Base-by-base conservation (phyloP, 2,329 filamentous ascomycete genomes). In the Monilinia fructigena region DNA sequence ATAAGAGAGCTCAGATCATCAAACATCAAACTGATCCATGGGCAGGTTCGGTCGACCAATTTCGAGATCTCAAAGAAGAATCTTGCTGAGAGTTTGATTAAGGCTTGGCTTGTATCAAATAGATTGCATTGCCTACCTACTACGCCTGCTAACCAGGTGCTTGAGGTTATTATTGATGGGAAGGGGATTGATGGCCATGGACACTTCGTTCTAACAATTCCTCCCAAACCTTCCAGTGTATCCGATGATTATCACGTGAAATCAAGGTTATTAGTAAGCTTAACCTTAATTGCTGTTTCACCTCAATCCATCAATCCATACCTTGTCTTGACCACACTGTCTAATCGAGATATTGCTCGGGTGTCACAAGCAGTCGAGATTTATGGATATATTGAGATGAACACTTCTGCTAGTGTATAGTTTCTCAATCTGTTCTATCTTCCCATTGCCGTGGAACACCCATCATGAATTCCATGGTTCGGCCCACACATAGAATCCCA, bases 31-130 rank as follows among this genome's bases (percentile, higher is more conserved):
- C 18, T 55, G 23, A 23, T 23, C 23, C 23, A 28, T 28, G 2
- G 16, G 50, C 58, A 48, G 62, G 53, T 48, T 58, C 53, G 53
- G 62, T n/a, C 20, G 4, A 26, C 40, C 20, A 12, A 26, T 40
- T 50, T 42, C 40, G 42, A 65, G n/a, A 65, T 26, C 7, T 54
- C 23, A 11, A 62, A 40, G 47, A n/a, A 23, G 16, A 26, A 50
- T 28, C 47, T 14, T 26, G 45, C 16, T n/a, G n/a, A 54, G 18
- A n/a, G 26, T 63, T 38, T 31, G 40, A 50, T 59, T 58, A 53
- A 70, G 62, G 68, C 68, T 55, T 40, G 45, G 54, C 16, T 54
- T 66, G 70, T 72, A 67, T 71, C 69, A 71, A 60, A 64, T 71
- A 70, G 58, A 69, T 68, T 26, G 52, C 20, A 28, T 64, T 40